Base-by-base conservation (phyloP, 2,329 filamentous ascomycete genomes). In the Penicillium sp. region DNA sequence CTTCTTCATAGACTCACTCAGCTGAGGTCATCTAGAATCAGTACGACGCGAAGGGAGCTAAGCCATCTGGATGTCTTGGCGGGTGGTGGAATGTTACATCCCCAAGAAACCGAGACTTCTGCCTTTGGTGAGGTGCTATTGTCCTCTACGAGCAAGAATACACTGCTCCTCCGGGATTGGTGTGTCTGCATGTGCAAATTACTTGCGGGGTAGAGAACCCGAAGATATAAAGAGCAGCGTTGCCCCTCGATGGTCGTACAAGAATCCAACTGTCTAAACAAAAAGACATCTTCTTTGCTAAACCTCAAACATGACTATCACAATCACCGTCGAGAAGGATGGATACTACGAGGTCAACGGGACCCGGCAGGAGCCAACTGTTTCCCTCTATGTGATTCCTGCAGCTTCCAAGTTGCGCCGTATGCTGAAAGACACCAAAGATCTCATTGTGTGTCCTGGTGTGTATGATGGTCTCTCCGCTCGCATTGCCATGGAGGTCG, bases 391-490 rank as follows among this genome's bases (percentile, higher is more conserved):
- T 48, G 61, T 70, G 39, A 63, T 65, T 25, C 62, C 65, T 0
- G 67, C 65, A 5, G 65, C 68, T n/a, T 62, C 63, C 25, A 69
- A 69, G 55, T 49, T 70, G 37, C 67, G 67, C 9, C 60, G 63
- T 3, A 63, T 66, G 55, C 51, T 70, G 5, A 61, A 57, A 7
- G 66, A 70, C 10, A 65, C 65, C 3, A 62, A 65, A 29, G 65
- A 68, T 5, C 46, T 69, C 49, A 69, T 88, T 38, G 77, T 86
- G 3, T 84, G 81, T 49, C 86, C 85, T 0, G 86, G 86, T 32
- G 85, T 89, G 3, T 87, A 87, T 65, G 86, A 89, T 75, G 86
- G 86, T 13, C 79, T 87, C 52, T 84, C 83, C 2, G 85, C 86
- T 0, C 77, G 86, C 1, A 80, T 89, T 54, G 85, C 85, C 1